Conservation (phyloP, 768 basidiomycete species). For the Lanmaoa pseudosensibilis region DNA sequence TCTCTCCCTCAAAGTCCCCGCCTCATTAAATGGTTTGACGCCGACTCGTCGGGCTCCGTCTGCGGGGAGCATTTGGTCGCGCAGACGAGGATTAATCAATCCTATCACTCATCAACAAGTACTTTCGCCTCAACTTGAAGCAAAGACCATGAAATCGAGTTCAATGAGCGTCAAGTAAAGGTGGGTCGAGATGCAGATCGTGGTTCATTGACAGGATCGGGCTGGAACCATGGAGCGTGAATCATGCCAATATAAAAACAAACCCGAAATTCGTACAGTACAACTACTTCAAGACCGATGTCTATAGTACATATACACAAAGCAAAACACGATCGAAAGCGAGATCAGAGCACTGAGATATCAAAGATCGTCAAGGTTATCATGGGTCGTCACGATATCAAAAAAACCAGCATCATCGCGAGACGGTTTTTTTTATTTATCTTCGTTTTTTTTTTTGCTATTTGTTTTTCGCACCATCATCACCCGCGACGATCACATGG, state of each 20-base stretch:
- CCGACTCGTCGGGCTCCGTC: too few species aligned
- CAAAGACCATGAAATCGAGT: too few species aligned
- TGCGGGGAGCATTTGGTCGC: too few species aligned
- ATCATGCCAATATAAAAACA: neutral
- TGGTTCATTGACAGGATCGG: neutral
- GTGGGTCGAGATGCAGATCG: neutral
- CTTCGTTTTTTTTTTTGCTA: neutral
- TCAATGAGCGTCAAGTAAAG: too few species aligned
- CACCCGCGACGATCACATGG: conserved; percentile 19
- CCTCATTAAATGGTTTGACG: too few species aligned
- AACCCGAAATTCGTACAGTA: neutral
- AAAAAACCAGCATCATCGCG: neutral
- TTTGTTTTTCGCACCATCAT: too few species aligned
- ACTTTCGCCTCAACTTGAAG: too few species aligned
- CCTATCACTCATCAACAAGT: too few species aligned
- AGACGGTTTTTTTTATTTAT: neutral
- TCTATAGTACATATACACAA: neutral
- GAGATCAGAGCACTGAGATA: neutral
- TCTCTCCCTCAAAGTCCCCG: too few species aligned
- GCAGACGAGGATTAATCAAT: too few species aligned
- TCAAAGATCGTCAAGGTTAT: neutral
- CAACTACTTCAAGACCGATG: neutral
- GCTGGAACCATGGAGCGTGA: too few species aligned
- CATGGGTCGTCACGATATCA: neutral
- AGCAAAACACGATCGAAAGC: neutral